phyloP scores from a whole-genome alignment of 2,329 filamentous ascomycete species.

The Dothideomycetidae sp. region DNA sequence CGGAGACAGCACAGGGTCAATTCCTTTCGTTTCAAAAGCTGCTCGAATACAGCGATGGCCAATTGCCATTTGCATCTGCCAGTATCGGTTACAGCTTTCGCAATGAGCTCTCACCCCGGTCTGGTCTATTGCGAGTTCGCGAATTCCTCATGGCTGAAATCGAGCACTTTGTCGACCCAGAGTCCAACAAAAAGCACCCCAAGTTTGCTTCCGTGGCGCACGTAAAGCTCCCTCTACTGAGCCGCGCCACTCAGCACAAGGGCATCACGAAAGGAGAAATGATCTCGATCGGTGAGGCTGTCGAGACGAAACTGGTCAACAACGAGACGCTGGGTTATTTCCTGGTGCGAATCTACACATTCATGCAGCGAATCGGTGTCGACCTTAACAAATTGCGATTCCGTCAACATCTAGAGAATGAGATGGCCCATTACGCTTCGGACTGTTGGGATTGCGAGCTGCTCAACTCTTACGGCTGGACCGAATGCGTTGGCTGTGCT shows the following conservation, averaged over 20 bases:
- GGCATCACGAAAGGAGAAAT: slow-evolving; percentile 65
- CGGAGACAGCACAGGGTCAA: slow-evolving; percentile 95
- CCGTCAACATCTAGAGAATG: slow-evolving; percentile 88
- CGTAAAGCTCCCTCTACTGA: slow-evolving; percentile 68
- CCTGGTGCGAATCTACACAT: slow-evolving; percentile 80
- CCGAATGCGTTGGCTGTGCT: slow-evolving; percentile 94
- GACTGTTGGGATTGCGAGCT: slow-evolving; percentile 99
- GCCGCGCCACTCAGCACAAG: slow-evolving; percentile 70
- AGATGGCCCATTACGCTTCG: slow-evolving; percentile 85
- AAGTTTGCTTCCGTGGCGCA: slow-evolving; percentile 78
- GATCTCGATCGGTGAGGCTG: slow-evolving; percentile 73
- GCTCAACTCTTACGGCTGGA: slow-evolving; percentile 84
- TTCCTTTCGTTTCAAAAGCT: slow-evolving; percentile 96
- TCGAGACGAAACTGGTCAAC: slow-evolving; percentile 69
- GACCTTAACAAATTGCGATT: slow-evolving; percentile 84
- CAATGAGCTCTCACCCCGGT: slow-evolving; percentile 90
- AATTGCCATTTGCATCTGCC: slow-evolving; percentile 94
- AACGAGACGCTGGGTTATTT: slow-evolving; percentile 99
- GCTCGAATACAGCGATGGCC: slow-evolving; percentile 85
- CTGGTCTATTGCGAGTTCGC: slow-evolving; percentile 81
- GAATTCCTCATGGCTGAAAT: slow-evolving; percentile 99
- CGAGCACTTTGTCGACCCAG: slow-evolving; percentile 92
- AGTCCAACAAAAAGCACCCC: slow-evolving; percentile 84
- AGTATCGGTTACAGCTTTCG: slow-evolving; percentile 96
- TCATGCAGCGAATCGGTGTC: slow-evolving; percentile 76